Percentiles rank a stretch among this genome's conserved stretches.
phyloP scores from a whole-genome alignment of 2,329 filamentous ascomycete species.

The Sporothrix luriei region DNA sequence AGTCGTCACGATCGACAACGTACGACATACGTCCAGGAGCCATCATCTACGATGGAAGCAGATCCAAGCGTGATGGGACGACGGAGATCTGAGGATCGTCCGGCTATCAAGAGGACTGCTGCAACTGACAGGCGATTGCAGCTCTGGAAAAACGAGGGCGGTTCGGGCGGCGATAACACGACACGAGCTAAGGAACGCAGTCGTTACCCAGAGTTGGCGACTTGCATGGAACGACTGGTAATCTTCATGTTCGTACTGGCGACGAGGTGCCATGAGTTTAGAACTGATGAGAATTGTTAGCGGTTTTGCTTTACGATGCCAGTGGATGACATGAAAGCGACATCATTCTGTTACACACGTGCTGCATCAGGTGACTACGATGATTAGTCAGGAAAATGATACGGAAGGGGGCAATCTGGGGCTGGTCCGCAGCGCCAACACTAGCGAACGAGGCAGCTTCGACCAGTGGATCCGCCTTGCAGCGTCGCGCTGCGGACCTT shows the following conservation, averaged over 20 bases:
- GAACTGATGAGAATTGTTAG: too few species aligned
- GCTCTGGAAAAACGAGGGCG: not conserved
- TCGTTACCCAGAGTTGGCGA: not conserved
- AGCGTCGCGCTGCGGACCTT: constrained; percentile 16
- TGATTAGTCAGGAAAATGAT: not conserved
- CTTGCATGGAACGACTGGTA: too few species aligned
- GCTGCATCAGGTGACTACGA: not conserved
- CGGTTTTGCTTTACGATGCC: too few species aligned
- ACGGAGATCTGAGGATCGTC: not conserved
- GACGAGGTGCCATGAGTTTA: too few species aligned
- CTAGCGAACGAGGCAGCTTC: constrained; percentile 5
- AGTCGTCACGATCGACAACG: not conserved
- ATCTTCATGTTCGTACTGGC: too few species aligned
- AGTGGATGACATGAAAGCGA: too few species aligned
- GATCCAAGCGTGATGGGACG: not conserved
- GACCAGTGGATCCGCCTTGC: not conserved
- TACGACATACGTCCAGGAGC: too few species aligned
- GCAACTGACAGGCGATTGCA: not conserved
- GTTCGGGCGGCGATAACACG: not conserved
- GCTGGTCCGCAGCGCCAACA: constrained; percentile 2
- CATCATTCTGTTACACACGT: too few species aligned
- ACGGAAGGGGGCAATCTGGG: not conserved
- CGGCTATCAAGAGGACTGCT: not conserved
- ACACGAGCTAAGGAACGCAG: not conserved
- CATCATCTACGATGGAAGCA: not conserved